Evolutionary conservation across 202 grass and related monocot species (phyloP).

Genomic region (Musa balbisiana): DNA sequence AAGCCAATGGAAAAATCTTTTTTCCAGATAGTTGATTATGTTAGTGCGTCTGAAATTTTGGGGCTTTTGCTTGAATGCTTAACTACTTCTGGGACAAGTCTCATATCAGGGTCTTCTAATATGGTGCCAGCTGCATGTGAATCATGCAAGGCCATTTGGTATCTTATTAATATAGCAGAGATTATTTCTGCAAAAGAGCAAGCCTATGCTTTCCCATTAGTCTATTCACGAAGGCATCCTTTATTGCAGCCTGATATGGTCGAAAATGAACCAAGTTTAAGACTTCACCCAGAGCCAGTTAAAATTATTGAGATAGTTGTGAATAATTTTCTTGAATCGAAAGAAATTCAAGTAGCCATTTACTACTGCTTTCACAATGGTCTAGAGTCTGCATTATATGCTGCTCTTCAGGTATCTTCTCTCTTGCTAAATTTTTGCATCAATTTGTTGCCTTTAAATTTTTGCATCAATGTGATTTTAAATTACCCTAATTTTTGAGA

Average conservation of each 20-base stretch:
- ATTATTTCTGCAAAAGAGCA: slow-evolving; percentile 53
- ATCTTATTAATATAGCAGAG: slow-evolving; percentile 74
- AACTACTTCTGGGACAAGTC: slow-evolving; percentile 56
- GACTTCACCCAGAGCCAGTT: slow-evolving; percentile 40
- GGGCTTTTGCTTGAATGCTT: slow-evolving; percentile 59
- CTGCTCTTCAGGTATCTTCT: slow-evolving; percentile 72
- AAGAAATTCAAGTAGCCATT: slow-evolving; percentile 72
- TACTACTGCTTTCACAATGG: slow-evolving; percentile 91
- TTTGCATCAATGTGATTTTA: background rate
- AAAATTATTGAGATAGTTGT: slow-evolving; percentile 60
- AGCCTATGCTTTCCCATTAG: slow-evolving; percentile 69
- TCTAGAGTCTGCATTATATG: slow-evolving; percentile 75
- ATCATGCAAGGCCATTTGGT: slow-evolving; percentile 91
- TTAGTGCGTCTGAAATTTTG: slow-evolving; percentile 45
- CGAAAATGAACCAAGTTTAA: slow-evolving; percentile 36
- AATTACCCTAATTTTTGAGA: background rate
- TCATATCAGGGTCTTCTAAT: slow-evolving; percentile 64
- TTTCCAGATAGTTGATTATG: slow-evolving; percentile 60
- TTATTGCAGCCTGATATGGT: slow-evolving; percentile 27
- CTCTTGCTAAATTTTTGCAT: background rate
- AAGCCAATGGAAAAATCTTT: slow-evolving; percentile 47
- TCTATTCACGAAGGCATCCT: slow-evolving; percentile 43
- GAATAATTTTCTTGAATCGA: slow-evolving; percentile 58
- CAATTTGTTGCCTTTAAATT: slow-evolving; percentile 5
- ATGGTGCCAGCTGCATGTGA: slow-evolving; percentile 96